Conservation (phyloP, 116 monocot species). For the Iris pallida region DNA sequence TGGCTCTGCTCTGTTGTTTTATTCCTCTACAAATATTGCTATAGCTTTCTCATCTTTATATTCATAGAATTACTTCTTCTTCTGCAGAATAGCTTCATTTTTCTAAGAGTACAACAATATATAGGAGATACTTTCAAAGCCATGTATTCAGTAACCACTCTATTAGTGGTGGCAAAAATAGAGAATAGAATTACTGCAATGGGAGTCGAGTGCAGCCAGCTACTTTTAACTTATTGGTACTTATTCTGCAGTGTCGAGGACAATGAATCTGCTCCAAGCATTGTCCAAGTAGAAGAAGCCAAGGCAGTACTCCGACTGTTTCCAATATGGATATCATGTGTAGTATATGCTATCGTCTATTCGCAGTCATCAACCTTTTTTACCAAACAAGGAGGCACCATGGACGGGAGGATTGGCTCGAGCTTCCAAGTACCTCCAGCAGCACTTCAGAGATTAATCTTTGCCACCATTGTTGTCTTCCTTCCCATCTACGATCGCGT, state of each 20-base stretch:
- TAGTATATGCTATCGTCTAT: conserved; percentile 37
- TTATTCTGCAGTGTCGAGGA: background rate
- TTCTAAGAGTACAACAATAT: too few species aligned
- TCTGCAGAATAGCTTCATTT: too few species aligned
- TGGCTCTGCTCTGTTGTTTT: too few species aligned
- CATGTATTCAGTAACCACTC: too few species aligned
- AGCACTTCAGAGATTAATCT: conserved; percentile 30
- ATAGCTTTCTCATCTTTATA: too few species aligned
- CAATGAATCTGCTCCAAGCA: background rate
- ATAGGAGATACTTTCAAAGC: too few species aligned
- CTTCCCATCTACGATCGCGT: conserved; percentile 37
- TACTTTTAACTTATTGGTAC: too few species aligned
- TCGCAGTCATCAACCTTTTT: conserved; percentile 37
- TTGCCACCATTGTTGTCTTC: conserved; percentile 14
- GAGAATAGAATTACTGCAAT: too few species aligned
- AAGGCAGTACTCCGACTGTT: conserved; percentile 32
- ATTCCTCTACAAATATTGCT: too few species aligned
- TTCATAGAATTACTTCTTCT: too few species aligned
- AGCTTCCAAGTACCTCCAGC: conserved; percentile 38
- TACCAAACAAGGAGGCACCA: conserved; percentile 43
- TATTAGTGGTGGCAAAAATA: too few species aligned
- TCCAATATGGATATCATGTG: conserved; percentile 39
- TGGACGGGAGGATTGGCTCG: conserved; percentile 32
- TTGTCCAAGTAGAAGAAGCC: conserved; percentile 24
- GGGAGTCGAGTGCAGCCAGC: too few species aligned